phyloP scores from a whole-genome alignment of 2,329 filamentous ascomycete species.

The Fusarium azukiicola region DNA sequence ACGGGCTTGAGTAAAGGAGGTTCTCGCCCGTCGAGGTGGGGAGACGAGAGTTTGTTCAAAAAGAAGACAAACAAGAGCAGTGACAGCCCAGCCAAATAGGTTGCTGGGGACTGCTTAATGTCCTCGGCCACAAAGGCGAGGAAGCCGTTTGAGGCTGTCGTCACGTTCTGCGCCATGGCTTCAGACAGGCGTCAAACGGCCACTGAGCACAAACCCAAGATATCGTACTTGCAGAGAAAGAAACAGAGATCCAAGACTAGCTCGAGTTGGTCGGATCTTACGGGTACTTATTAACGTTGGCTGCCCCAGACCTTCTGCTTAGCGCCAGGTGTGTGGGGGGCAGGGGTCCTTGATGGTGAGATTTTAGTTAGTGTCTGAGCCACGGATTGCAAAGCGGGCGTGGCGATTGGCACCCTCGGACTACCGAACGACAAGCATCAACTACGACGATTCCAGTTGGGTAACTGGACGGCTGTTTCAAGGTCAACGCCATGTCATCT shows the following conservation, averaged over 20 bases:
- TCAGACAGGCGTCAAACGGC: background rate
- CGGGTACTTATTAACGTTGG: background rate
- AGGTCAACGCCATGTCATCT: background rate
- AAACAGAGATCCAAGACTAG: background rate
- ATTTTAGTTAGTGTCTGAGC: conserved; percentile 9
- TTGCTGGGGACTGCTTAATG: conserved; percentile 30
- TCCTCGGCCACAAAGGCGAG: conserved; percentile 22
- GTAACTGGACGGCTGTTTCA: background rate
- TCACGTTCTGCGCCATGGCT: conserved; percentile 8
- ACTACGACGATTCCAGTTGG: conserved; percentile 3
- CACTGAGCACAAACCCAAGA: background rate
- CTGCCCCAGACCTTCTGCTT: background rate
- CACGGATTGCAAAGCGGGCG: background rate
- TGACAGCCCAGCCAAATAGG: conserved; percentile 24
- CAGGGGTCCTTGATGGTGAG: conserved; percentile 7
- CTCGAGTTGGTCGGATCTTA: background rate
- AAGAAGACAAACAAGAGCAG: background rate
- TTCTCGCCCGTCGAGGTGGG: conserved; percentile 27
- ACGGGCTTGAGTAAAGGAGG: conserved; percentile 37
- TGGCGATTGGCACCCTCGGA: background rate
- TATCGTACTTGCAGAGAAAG: background rate
- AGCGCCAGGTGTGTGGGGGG: background rate
- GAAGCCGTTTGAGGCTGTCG: conserved; percentile 20
- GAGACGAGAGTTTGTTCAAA: conserved; percentile 31
- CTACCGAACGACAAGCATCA: background rate